Percentiles rank a stretch among this genome's conserved stretches.
Evolutionary conservation across 169 alveolate genomes (phyloP).

Genomic region (Plasmodium gonderi): DNA sequence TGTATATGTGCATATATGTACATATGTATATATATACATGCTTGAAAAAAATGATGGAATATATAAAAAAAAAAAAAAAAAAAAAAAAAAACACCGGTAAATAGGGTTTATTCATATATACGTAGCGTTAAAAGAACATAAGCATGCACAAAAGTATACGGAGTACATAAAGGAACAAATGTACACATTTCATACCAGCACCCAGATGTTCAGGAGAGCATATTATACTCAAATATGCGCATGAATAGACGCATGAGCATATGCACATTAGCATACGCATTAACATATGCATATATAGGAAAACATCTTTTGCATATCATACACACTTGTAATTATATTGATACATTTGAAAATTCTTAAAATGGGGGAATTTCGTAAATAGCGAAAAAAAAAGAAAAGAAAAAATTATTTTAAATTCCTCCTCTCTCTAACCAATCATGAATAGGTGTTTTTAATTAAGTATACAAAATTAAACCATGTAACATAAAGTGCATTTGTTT

Average conservation of each 20-base stretch:
- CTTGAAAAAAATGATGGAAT: not conserved
- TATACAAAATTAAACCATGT: not conserved
- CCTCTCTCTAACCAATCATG: constrained; percentile 1
- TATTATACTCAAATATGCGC: too few relatives aligned
- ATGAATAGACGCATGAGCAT: not conserved
- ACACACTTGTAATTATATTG: not conserved
- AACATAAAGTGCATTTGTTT: not conserved
- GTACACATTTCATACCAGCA: not conserved
- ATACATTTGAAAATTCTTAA: not conserved
- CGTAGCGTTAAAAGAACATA: too few relatives aligned
- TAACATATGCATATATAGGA: not conserved
- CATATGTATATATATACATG: not conserved
- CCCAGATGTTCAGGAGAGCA: not conserved
- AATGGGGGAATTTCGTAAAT: not conserved
- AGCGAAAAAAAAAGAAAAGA: not conserved
- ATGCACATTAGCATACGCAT: not conserved
- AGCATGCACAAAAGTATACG: too few relatives aligned
- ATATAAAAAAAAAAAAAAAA: too few relatives aligned
- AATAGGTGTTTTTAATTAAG: constrained; percentile 6
- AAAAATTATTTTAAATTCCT: not conserved
- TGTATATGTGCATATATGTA: not conserved
- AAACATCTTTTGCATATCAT: not conserved
- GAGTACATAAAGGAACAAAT: not conserved
- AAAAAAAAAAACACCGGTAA: not conserved
- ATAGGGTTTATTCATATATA: not conserved